Evolutionary conservation across 169 alveolate genomes (phyloP).

Genomic region (Plasmodium vivax): DNA sequence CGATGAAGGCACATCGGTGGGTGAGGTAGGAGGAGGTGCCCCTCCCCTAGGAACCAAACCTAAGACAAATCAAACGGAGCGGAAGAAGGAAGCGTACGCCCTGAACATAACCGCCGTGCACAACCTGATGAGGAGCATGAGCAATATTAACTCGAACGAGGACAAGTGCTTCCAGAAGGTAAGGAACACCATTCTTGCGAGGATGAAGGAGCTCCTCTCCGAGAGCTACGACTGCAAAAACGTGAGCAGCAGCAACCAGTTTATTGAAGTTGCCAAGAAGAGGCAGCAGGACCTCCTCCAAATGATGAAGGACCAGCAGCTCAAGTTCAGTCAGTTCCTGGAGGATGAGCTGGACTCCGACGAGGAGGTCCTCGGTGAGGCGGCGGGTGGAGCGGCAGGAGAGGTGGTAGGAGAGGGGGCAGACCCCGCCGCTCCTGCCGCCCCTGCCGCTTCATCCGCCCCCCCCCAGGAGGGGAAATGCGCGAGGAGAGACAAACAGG

Average conservation of each 20-base stretch:
- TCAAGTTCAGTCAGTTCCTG: constrained; percentile 34
- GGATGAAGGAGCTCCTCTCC: constrained; percentile 29
- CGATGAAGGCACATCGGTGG: background rate
- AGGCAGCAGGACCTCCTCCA: constrained; percentile 48
- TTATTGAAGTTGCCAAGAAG: constrained; percentile 33
- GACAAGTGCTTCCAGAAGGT: constrained; percentile 57
- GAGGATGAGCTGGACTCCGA: constrained; percentile 31
- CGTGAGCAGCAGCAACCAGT: constrained; percentile 19
- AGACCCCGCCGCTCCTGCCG: background rate
- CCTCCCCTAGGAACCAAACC: background rate
- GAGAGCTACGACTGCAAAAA: constrained; percentile 53
- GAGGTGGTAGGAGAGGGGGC: background rate
- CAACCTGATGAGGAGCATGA: constrained; percentile 23
- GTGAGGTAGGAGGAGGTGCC: background rate
- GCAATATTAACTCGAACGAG: constrained; percentile 35
- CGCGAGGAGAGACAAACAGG: background rate
- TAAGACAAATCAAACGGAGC: background rate
- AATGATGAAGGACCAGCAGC: constrained; percentile 57
- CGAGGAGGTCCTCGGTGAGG: background rate
- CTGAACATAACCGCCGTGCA: constrained; percentile 1
- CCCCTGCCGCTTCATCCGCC: background rate
- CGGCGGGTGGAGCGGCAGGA: background rate
- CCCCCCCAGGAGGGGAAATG: background rate
- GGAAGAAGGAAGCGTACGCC: background rate
- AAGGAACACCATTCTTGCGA: constrained; percentile 1